Conservation (phyloP, 495 filamentous ascomycete genomes). For the Staphylotrichum longicolle region DNA sequence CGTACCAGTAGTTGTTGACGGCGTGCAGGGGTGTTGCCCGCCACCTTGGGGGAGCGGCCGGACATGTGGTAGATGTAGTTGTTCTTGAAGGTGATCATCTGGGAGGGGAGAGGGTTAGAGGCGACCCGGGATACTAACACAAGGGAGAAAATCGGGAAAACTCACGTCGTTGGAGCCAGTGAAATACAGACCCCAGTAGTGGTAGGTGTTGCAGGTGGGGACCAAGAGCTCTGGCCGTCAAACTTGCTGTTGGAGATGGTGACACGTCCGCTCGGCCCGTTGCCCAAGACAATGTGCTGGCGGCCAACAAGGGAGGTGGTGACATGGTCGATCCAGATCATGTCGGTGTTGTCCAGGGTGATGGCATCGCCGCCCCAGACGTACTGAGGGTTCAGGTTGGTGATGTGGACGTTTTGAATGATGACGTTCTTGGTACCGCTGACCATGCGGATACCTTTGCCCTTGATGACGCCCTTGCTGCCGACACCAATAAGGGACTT, state of each 20-base stretch:
- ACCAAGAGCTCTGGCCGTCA: constrained; percentile 4
- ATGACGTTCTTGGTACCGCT: constrained; percentile 11
- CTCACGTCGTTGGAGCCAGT: constrained; percentile 20
- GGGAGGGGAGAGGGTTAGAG: background rate
- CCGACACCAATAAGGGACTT: constrained; percentile 12
- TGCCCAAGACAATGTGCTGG: constrained; percentile 12
- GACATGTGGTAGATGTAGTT: constrained; percentile 10
- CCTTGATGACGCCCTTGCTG: constrained; percentile 16
- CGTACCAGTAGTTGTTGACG: constrained; percentile 17
- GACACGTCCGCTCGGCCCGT: constrained; percentile 3
- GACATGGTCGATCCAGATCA: constrained; percentile 15
- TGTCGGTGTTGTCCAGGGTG: constrained; percentile 9
- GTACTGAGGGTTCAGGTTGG: constrained; percentile 14
- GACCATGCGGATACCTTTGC: constrained; percentile 13
- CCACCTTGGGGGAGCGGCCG: constrained; percentile 9
- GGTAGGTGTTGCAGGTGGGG: constrained; percentile 14
- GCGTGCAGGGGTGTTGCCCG: constrained; percentile 12
- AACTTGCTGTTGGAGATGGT: constrained; percentile 15
- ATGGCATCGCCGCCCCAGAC: constrained; percentile 16
- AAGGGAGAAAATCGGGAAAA: constrained; percentile 20
- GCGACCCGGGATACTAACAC: background rate
- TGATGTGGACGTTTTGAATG: constrained; percentile 14
- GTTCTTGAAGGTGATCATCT: constrained; percentile 17
- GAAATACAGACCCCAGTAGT: constrained; percentile 15
- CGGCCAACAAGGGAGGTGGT: constrained; percentile 11